Base-by-base conservation (phyloP, 139 green algal genomes). In the Mesostigma viride region DNA sequence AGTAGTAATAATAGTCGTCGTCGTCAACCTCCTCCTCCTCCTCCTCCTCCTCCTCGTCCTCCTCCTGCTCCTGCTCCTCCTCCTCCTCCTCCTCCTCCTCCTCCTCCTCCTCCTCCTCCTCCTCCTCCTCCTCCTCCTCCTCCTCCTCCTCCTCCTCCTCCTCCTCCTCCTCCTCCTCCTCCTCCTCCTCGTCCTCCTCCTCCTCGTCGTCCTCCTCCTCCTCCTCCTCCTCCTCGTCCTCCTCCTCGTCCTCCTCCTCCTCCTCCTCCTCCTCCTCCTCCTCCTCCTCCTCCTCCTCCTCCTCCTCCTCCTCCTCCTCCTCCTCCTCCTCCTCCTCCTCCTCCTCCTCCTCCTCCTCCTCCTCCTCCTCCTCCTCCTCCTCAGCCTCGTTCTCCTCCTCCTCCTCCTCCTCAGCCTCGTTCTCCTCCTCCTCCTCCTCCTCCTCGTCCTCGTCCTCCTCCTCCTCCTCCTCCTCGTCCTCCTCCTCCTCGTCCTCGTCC, bases 121-220 rank as follows among this genome's bases (percentile, higher is more conserved):
- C 45, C 45, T 56, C 45, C 45, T 56, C 45, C 45, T 56, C 45
- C 45, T 56, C 45, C 45, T 56, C 45, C 45, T 56, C 45, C 45
- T 56, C 45, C 22, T 56, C 45, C 45, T 56, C 45, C 22, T 56
- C 45, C 45, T 22, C 45, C 20, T 56, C 22, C 22, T 22, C 45
- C 20, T 56, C 22, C 22, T 28, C 45, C 45, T 56, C 45, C 45
- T 28, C 45, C 45, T 56, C 45, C 45, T 56, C 45, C 22, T 56
- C 45, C 45, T 56, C 45, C 45, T 56, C 45, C 45, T 56, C 45
- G 22, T 22, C 45, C 22, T 22, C 45, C 22, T 56, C 45, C 45
- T 22, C 45, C 20, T 56, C 45, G 45, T 22, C 45, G 22, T 56
- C 45, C 22, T 56, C 45, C 22, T 56, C 45, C 45, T 56, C 45